Conservation (phyloP, 225 moss, liverwort and hornwort genomes). For the Marchantia polymorpha region DNA sequence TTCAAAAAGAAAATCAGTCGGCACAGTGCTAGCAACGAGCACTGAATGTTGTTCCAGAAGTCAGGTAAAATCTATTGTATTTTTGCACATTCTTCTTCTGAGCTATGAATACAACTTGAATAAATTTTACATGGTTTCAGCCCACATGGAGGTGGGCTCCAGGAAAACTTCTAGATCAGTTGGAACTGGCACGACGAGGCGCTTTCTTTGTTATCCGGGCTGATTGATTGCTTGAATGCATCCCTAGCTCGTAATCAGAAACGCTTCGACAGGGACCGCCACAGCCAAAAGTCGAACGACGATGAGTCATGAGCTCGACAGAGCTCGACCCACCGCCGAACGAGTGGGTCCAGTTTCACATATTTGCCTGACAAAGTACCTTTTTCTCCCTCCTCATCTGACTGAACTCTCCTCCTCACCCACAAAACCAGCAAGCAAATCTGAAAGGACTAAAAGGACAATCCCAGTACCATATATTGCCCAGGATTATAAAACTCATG, state of each 20-base stretch:
- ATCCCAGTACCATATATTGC: not conserved
- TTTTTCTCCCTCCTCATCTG: not conserved
- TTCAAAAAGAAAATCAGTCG: too few relatives aligned
- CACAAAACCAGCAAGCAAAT: not conserved
- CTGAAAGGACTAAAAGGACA: slow-evolving; percentile 1
- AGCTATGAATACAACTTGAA: too few relatives aligned
- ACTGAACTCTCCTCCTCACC: not conserved
- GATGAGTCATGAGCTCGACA: not conserved
- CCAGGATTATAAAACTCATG: not conserved
- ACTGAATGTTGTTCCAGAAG: too few relatives aligned
- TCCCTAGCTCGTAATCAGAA: not conserved
- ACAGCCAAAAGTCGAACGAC: not conserved
- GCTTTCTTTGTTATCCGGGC: too few relatives aligned
- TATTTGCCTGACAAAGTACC: not conserved
- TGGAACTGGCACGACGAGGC: too few relatives aligned
- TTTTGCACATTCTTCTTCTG: too few relatives aligned
- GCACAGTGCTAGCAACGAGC: too few relatives aligned
- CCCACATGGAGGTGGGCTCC: too few relatives aligned
- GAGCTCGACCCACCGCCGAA: not conserved
- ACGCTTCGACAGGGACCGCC: not conserved
- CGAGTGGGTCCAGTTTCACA: not conserved
- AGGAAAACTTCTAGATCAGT: too few relatives aligned
- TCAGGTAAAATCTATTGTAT: too few relatives aligned
- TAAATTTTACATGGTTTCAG: too few relatives aligned
- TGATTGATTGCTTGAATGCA: not conserved